phyloP scores from a whole-genome alignment of 208 protist genomes.

The Trypanosoma theileri region DNA sequence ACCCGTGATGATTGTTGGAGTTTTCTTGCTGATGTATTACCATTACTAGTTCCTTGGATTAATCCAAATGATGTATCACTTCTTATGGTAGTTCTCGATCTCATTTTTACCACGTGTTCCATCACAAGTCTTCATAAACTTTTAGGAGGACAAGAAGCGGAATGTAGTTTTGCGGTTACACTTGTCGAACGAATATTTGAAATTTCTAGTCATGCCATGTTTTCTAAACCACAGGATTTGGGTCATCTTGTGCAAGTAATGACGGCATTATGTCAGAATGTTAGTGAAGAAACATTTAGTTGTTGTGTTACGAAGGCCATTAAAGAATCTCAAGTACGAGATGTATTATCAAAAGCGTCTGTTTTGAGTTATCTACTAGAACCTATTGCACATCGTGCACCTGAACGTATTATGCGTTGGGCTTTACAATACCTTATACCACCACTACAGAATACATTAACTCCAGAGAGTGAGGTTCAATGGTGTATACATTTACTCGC shows the following conservation, averaged over 20 bases:
- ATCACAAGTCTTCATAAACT: conserved; percentile 23
- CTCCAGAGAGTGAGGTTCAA: conserved; percentile 31
- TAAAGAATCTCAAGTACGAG: conserved; percentile 16
- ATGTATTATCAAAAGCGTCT: conserved; percentile 24
- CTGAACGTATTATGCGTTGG: conserved; percentile 38
- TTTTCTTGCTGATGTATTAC: conserved; percentile 36
- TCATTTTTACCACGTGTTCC: conserved; percentile 28
- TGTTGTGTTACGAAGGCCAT: conserved; percentile 14
- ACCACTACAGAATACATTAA: conserved; percentile 28
- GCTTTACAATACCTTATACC: conserved; percentile 38
- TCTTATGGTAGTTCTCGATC: conserved; percentile 4
- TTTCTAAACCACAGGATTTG: neutral
- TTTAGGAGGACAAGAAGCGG: conserved; percentile 29
- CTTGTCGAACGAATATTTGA: conserved; percentile 29
- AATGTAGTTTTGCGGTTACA: conserved; percentile 21
- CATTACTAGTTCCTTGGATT: conserved; percentile 30
- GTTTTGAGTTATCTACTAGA: conserved; percentile 35
- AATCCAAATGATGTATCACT: conserved; percentile 31
- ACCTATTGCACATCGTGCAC: conserved; percentile 33
- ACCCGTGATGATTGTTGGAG: conserved; percentile 29
- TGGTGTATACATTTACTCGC: conserved; percentile 46
- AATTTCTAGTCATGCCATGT: conserved; percentile 9
- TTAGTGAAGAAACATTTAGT: conserved; percentile 23
- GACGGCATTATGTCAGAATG: conserved; percentile 25
- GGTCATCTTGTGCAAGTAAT: conserved; percentile 15